These are phyloP conservation scores for Trifolium dubium DNA, from an alignment of 306 rosid genomes.

Conservation along the genomic window DNA sequence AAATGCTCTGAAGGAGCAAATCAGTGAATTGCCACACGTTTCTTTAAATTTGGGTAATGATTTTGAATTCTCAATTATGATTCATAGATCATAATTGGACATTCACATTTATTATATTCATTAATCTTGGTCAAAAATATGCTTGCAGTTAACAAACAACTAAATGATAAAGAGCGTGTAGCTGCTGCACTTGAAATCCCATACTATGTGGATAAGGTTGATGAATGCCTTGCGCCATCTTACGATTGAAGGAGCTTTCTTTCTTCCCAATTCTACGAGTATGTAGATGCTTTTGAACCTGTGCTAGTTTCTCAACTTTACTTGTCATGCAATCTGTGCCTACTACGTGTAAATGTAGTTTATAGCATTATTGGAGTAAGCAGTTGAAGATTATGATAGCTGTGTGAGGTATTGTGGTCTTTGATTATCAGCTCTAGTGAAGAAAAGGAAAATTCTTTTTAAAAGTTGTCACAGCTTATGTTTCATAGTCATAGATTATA, in stretches of 20 bases:
- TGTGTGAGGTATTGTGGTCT: conserved; percentile 1
- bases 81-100: conserved; percentile 22
- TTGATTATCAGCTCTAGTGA: conserved; percentile 21
- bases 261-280: conserved; percentile 25
- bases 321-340: not conserved
- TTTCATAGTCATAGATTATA: conserved; percentile 24
- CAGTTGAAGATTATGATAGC: conserved; percentile 29
- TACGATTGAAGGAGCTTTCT: conserved; percentile 46
- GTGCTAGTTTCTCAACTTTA: not conserved
- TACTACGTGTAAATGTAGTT: not conserved
- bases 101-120: not conserved
- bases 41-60: not conserved
- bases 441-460: not conserved
- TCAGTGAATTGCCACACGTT: conserved; percentile 9
- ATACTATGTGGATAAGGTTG: conserved; percentile 80
- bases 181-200: conserved; percentile 97
- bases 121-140: conserved; percentile 8
- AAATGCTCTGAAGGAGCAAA: not conserved
- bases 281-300: conserved; percentile 15
- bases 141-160: conserved; percentile 86
- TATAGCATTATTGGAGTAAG: conserved; percentile 36
- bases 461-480: conserved; percentile 20
- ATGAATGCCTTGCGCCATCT: conserved; percentile 91
- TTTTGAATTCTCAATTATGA: conserved; percentile 17
- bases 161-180: conserved; percentile 92